Evolutionary conservation across 106 monocot genomes (phyloP).

Genomic region (Agapanthus africanus): DNA sequence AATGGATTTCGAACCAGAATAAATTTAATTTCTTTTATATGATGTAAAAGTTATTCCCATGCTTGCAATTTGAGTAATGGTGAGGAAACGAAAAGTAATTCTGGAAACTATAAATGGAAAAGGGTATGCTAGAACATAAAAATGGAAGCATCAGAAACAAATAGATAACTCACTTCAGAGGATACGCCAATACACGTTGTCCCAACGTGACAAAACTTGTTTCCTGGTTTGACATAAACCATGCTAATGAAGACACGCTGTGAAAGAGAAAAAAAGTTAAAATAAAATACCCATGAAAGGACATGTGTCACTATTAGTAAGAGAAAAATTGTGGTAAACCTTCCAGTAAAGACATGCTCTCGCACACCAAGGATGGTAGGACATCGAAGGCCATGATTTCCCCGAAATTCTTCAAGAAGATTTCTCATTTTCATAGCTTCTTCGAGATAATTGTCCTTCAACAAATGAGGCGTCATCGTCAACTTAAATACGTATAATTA

Average conservation of each 20-base stretch:
- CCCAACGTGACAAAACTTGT: constrained; percentile 99
- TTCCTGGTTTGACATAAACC: constrained; percentile 98
- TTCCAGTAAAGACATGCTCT: constrained; percentile 98
- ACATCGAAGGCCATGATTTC: constrained; percentile 53
- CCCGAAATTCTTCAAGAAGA: constrained; percentile 85
- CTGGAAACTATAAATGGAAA: neutral
- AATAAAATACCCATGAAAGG: neutral
- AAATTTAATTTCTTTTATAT: neutral
- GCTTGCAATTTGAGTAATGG: neutral
- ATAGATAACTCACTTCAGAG: constrained; percentile 67
- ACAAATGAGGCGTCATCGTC: neutral
- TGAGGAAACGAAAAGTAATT: neutral
- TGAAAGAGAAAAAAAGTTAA: constrained; percentile 3
- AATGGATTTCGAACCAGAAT: neutral
- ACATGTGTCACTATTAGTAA: neutral
- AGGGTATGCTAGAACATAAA: neutral
- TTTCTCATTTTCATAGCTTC: constrained; percentile 98
- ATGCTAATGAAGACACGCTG: constrained; percentile 92
- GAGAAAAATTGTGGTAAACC: constrained; percentile 29
- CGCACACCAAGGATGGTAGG: constrained; percentile 94
- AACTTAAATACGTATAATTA: neutral
- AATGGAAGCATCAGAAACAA: neutral
- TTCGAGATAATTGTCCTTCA: constrained; percentile 92
- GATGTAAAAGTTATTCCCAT: neutral
- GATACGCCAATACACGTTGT: constrained; percentile 85